Evolutionary conservation across 1,284 basidiomycete species (phyloP), one percentile per base, ranked within the genome.

Genomic region (Marasmius sp.): DNA sequence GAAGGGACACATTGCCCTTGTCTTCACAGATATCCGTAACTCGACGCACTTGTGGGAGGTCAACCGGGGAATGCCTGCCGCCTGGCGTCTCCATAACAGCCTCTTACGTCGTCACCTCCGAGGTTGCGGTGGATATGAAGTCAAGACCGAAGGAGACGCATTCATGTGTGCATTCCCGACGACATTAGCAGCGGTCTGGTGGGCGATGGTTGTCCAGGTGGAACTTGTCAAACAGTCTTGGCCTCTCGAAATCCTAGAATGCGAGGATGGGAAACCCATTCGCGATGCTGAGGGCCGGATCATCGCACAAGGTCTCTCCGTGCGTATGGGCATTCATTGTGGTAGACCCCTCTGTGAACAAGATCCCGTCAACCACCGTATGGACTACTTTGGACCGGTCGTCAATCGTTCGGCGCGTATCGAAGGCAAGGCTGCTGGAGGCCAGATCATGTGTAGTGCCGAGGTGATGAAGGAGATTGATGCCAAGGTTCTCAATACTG

Each of bases 131-230:
- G 97, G 97, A 0, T 99, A 98, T 76, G 96, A 99, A 77, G 97
- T 98, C 70, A 99, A 99, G 78, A 99, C 97, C 20, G 97, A 99
- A 89, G 97, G 97, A 41, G 97, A 99, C 71, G 91, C 97, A 0
- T 99, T 99, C 81, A 97, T 99, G 93, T 96, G 97, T 54, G 96
- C 95, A 16, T 99, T 99, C 84, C 92, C 93, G 9, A 93, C 88
- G 5, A 88, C 95, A 8, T 83, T 94, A 3, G 85, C 93, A 0
- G 97, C 95, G 0, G 75, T 99, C 43, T 87, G 95, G 80, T 99
- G 95, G 94, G 93, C 91, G 69, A 84, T 98, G 72, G 89, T 86
- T 47, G 94, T 97, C 43, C 97, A 99, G 76, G 78, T 91, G 48
- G 87, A 92, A 68, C 82, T 99, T 16, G 81, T 98, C 47, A 82